Base-by-base conservation (phyloP, 106 monocot genomes). In the Allium sativum region DNA sequence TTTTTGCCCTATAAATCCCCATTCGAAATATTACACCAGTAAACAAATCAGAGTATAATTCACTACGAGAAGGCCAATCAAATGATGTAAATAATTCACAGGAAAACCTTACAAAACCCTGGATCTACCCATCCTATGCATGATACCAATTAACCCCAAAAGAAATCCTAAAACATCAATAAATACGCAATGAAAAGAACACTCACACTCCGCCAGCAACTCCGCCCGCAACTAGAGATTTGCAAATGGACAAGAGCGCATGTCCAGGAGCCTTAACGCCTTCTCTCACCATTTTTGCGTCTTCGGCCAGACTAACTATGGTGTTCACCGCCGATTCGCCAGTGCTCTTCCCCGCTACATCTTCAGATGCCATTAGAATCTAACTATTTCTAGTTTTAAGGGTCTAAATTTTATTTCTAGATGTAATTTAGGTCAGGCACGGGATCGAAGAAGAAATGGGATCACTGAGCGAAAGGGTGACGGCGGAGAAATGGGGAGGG, bases 121-220 rank as follows among this genome's bases (percentile, higher is more conserved):
- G 31, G 58, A 58, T 58, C 58, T 40, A 5, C 40, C n/a, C 11
- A 40, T 16, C 16, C 13, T 7, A 53, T 53, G 19, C 19, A 10
- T 56, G 8, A 10, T 56, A 1, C 10, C 13, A 56, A 21, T 10
- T 20, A 54, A 21, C 22, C 20, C 22, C 10, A 11, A 1, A 56
- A 13, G 42, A 16, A 61, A 61, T 18, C 17, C 17, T 17, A 10
- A 63, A 22, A 11, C 48, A 44, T 18, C n/a, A 9, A 18, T 40
- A 69, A 56, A 46, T 12, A 22, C 22, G 18, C 16, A 8, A 45
- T 21, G 47, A 20, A 56, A 18, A 60, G 12, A 19, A 44, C 44
- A 71, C 94, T 81, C 65, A 94, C 94, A 94, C 64, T 82, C 89
- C 94, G 10, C 89, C 94, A n/a, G 94, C 94, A 62, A 94, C 78